Base-by-base conservation (phyloP, 2,329 filamentous ascomycete species). In the Fusarium veterinarium region DNA sequence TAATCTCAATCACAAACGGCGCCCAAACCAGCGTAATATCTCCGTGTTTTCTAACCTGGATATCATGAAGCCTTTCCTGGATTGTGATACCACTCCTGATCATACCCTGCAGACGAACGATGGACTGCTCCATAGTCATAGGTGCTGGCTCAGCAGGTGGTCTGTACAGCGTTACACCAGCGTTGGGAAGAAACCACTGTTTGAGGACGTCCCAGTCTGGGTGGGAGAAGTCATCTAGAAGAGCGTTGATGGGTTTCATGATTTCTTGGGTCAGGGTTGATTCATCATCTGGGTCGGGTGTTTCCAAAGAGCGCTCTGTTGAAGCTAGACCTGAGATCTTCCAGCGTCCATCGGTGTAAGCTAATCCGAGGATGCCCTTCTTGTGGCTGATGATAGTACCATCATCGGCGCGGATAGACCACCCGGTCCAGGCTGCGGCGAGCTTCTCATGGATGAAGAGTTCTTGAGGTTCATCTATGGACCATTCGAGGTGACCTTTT, bases 121-220 rank as follows among this genome's bases (percentile, higher is more conserved):
- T 67, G 16, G 66, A 70, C n/a, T 70, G 42, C n/a, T 70, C 53
- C 60, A 70, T 49, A 5, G 53, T 70, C 67, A 70, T 70, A 5
- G 66, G 17, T 3, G 33, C 19, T 12, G 67, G 65, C 0, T 48
- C 23, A 14, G 37, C 33, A 1, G 65, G 67, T 19, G 65, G 67
- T 11, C 67, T 30, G 9, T 69, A 69, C 0, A 69, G 0, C 12
- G 65, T 69, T 0, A 64, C 66, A 0, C 67, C 60, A 35, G 67
- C 67, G 4, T 31, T 42, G 31, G 67, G 44, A 12, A 66, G 25
- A 23, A 70, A 70, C 60, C 60, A 70, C 2, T 61, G 19, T 17
- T 70, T 66, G 8, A 70, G n/a, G 0, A 33, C 20, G 8, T 49
- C 31, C 65, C 66, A 70, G 30, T 70, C 16, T 7, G 67, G 67